Evolutionary conservation across 768 basidiomycete genomes (phyloP).

Genomic region (Leccinum sublutescens): DNA sequence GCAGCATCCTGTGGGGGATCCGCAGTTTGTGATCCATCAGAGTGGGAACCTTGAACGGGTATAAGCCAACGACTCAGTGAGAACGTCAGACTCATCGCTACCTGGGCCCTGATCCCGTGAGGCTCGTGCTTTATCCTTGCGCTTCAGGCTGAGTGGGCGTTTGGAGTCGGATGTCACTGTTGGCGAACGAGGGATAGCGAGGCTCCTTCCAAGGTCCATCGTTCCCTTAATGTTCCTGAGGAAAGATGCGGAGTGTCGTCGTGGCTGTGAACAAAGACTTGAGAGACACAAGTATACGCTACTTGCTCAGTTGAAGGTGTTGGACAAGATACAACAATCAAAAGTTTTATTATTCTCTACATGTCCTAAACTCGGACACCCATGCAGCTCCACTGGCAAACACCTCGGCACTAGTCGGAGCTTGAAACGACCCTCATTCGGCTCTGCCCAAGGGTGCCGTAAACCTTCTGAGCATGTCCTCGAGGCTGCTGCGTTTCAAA

Average conservation of each 20-base stretch:
- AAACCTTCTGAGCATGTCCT: slow-evolving; percentile 21
- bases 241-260: slow-evolving; percentile 29
- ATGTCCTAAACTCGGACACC: not conserved
- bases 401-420: slow-evolving; percentile 15
- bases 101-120: slow-evolving; percentile 29
- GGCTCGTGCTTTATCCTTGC: slow-evolving; percentile 41
- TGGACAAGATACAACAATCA: not conserved
- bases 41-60: slow-evolving; percentile 17
- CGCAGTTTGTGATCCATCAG: slow-evolving; percentile 10
- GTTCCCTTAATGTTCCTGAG: slow-evolving; percentile 49
- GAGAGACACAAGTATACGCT: slow-evolving; percentile 16
- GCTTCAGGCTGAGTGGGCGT: slow-evolving; percentile 55
- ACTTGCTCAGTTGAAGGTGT: slow-evolving; percentile 2
- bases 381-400: not conserved
- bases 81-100: slow-evolving; percentile 13
- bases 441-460: slow-evolving; percentile 9
- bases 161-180: slow-evolving; percentile 37
- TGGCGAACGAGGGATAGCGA: slow-evolving; percentile 39
- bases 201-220: slow-evolving; percentile 62
- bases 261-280: slow-evolving; percentile 23
- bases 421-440: slow-evolving; percentile 1
- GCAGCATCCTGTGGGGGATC: slow-evolving; percentile 11
- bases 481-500: slow-evolving; percentile 23
- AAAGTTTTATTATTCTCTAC: not conserved
- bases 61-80: slow-evolving; percentile 4